Base-by-base conservation (phyloP, 2,329 filamentous ascomycete species). In the Dactylonectria estremocensis region DNA sequence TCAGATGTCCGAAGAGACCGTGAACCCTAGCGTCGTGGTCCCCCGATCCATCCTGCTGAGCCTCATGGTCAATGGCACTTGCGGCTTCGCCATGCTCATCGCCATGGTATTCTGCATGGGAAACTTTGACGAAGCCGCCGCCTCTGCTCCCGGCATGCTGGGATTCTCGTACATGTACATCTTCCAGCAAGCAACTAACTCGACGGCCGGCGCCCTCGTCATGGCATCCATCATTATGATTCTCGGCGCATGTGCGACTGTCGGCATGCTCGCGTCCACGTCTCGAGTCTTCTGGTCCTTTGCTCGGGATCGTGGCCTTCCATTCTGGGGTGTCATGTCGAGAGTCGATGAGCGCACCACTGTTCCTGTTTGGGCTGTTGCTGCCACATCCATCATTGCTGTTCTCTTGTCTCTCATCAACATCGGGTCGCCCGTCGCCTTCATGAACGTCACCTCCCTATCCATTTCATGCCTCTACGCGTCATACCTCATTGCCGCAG, bases 211-310 rank as follows among this genome's bases (percentile, higher is more conserved):
- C 0, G 83, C 87, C 0, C 83, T 84, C 2, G 82, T 84, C 20
- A 87, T 89, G 83, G 81, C 83, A 0, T 76, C 81, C 5, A 81
- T 89, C 18, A 77, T 89, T 3, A 80, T 88, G 3, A 76, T 88
- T 18, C 83, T 87, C 33, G 78, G 84, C 5, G 82, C 83, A 1
- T 85, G 82, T 18, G 84, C 84, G 40, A 86, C 83, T 14, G 84
- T 88, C 20, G 85, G 85, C 1, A 86, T 87, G 66, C 83, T 91
- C 0, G 87, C 86, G 1, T 87, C 89, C 0, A 87, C 88, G 0
- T 89, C 88, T 0, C 83, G 88, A 13, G 84, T 89, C 62, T 83
- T 87, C 11, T 90, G 86, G 85, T 86, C 88, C 0, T 89, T 89
- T 70, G 73, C 79, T 1, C 74, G 79, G 2, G 79, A 80, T 18